A percentile compares a stretch with the other conserved stretches of the same genome.
phyloP scores from a whole-genome alignment of 2,329 filamentous ascomycete species.

The Intubia oerlemansii region DNA sequence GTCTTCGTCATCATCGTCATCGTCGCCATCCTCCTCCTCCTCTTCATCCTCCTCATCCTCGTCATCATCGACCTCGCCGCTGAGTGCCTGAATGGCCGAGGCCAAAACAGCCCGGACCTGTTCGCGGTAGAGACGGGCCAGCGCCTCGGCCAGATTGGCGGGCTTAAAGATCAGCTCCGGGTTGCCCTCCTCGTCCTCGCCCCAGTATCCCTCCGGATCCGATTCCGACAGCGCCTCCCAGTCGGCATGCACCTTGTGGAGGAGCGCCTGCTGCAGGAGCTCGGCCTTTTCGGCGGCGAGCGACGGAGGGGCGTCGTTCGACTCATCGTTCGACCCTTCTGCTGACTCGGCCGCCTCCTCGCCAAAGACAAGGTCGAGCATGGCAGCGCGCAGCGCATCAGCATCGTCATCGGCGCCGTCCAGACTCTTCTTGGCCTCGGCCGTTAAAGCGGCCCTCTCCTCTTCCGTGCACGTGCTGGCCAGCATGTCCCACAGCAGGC shows the following conservation, averaged over 20 bases:
- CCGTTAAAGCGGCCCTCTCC: conserved; percentile 9
- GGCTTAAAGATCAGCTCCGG: background rate
- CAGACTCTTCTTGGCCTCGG: background rate
- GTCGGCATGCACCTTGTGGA: conserved; percentile 17
- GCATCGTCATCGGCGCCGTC: background rate
- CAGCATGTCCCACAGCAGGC: conserved; percentile 29
- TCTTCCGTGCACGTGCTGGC: conserved; percentile 13
- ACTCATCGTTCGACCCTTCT: conserved; percentile 10
- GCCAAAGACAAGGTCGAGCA: conserved; percentile 11
- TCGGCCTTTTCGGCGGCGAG: conserved; percentile 3
- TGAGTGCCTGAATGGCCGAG: conserved; percentile 12
- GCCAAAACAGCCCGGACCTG: conserved; percentile 26
- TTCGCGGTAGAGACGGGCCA: conserved; percentile 26
- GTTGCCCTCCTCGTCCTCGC: background rate
- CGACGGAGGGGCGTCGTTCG: too few relatives aligned
- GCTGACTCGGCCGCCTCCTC: conserved; percentile 3
- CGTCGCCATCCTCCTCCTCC: background rate
- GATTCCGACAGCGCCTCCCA: conserved; percentile 22
- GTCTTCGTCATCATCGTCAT: background rate
- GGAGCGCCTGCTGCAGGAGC: conserved; percentile 15
- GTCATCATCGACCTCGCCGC: background rate
- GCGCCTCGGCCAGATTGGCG: conserved; percentile 11
- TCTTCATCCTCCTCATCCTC: conserved; percentile 1
- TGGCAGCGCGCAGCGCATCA: conserved; percentile 1
- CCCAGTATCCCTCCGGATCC: conserved; percentile 12